These are phyloP conservation scores for Diutina ranongensis DNA, from an alignment of 1,139 yeast species.

Conservation along the genomic window DNA sequence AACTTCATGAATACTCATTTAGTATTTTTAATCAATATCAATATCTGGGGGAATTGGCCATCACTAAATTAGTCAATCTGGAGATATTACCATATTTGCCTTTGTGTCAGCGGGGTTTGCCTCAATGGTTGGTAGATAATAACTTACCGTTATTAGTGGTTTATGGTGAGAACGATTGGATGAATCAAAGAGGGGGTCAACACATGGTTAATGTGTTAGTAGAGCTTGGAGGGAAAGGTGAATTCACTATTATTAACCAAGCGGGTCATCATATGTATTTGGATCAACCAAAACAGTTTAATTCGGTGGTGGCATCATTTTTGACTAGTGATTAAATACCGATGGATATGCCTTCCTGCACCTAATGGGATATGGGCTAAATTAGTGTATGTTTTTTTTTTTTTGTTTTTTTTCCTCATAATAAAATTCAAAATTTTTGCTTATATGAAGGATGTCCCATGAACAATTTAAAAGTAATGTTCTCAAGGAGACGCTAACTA, in stretches of 20 bases:
- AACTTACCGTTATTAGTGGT: constrained; percentile 23
- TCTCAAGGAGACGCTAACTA: too few relatives aligned
- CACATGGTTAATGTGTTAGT: constrained; percentile 19
- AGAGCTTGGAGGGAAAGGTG: constrained; percentile 12
- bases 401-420: too few relatives aligned
- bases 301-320: constrained; percentile 18
- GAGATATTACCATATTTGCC: constrained; percentile 31
- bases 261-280: constrained; percentile 29
- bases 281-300: constrained; percentile 27
- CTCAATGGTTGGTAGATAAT: constrained; percentile 18
- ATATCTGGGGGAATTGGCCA: constrained; percentile 36
- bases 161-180: constrained; percentile 38
- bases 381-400: too few relatives aligned
- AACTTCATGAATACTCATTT: constrained; percentile 30
- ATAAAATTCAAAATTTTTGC: too few relatives aligned
- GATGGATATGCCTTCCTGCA: too few relatives aligned
- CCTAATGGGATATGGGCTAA: too few relatives aligned
- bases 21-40: constrained; percentile 34
- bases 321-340: too few relatives aligned
- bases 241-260: constrained; percentile 16
- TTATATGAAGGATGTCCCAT: too few relatives aligned
- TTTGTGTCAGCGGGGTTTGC: constrained; percentile 29
- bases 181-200: constrained; percentile 32
- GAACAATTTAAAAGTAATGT: too few relatives aligned
- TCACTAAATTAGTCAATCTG: constrained; percentile 29